phyloP scores from a whole-genome alignment of 2,329 filamentous ascomycete genomes.

The Aspergillus sp. region DNA sequence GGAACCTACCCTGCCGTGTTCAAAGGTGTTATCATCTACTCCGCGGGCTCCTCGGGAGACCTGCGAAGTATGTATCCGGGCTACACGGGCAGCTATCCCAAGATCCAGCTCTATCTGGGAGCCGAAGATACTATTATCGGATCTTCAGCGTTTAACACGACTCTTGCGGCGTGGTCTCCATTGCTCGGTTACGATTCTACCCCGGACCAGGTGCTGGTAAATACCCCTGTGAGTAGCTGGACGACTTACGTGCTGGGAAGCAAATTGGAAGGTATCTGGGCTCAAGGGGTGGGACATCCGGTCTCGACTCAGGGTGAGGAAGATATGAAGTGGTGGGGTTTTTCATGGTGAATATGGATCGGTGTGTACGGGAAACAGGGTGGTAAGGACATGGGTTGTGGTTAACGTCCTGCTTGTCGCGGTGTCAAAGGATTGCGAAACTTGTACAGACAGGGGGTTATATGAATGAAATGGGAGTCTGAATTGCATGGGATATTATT shows the following conservation, averaged over 20 bases:
- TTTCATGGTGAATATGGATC: neutral
- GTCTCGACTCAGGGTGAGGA: constrained; percentile 1
- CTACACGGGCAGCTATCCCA: constrained; percentile 3
- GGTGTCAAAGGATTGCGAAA: no score
- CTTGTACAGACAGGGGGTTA: no score
- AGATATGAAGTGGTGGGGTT: constrained; percentile 10
- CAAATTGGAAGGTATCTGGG: constrained; percentile 1
- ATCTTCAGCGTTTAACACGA: constrained; percentile 2
- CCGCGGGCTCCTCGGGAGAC: constrained; percentile 1
- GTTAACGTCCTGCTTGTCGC: no score
- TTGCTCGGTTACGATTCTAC: constrained; percentile 1
- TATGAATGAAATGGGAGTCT: no score
- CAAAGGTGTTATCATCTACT: constrained; percentile 2
- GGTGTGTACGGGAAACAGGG: no score
- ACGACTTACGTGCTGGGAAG: constrained; percentile 6
- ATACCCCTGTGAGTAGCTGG: neutral
- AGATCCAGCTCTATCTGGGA: constrained; percentile 3
- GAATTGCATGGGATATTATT: no score
- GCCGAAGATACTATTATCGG: constrained; percentile 6
- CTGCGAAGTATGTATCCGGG: constrained; percentile 5
- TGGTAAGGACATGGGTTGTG: no score
- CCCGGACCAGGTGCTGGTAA: neutral
- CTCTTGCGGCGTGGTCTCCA: neutral
- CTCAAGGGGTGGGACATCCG: constrained; percentile 2
- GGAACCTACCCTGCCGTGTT: constrained; percentile 2